Evolutionary conservation across 2,329 filamentous ascomycete genomes (phyloP), one percentile per base, ranked within the genome.

Genomic region (Endoconidiophora laricicola): DNA sequence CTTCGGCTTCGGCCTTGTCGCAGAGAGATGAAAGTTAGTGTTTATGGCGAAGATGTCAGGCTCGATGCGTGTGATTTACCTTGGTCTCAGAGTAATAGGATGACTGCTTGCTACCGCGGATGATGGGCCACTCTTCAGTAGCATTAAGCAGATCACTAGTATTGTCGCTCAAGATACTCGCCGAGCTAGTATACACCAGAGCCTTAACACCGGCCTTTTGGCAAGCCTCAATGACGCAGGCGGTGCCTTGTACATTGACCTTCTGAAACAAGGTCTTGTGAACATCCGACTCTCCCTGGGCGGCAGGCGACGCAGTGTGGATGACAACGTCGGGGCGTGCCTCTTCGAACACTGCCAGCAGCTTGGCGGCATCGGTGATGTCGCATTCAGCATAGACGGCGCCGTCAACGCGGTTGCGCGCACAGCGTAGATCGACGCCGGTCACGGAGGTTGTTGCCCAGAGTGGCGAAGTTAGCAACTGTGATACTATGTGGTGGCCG

Each of bases 11-110:
- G 50, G 84, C 82, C 83, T 70, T 40, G 16, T 26, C 38, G 4
- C 20, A 26, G 38, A 20, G 36, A n/a, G 14, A 23, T n/a, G 7
- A n/a, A 3, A 23, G 44, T 46, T 46, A 46, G 49, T 42, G 14
- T 18, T 14, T 20, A 37, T 16, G 18, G 18, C 4, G 12, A 40
- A 24, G 20, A 29, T 10, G 33, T 10, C 18, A 12, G 22, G 16
- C n/a, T 36, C 18, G 10, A 12, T 14, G 44, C 39, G 14, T 26
- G n/a, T 41, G 22, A 36, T 57, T 44, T 58, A 83, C 84, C 77
- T 95, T 96, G 12, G 86, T 93, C 66, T 88, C 81, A 26, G 87
- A 87, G 65, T 96, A 96, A 65, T 86, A 86, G 64, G 87, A 83
- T 50, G 70, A 71, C 65, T 88, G 81, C 57, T 78, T 66, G 53